phyloP scores from a whole-genome alignment of 148 eudicot genomes.

The Rhododendron ovatum region DNA sequence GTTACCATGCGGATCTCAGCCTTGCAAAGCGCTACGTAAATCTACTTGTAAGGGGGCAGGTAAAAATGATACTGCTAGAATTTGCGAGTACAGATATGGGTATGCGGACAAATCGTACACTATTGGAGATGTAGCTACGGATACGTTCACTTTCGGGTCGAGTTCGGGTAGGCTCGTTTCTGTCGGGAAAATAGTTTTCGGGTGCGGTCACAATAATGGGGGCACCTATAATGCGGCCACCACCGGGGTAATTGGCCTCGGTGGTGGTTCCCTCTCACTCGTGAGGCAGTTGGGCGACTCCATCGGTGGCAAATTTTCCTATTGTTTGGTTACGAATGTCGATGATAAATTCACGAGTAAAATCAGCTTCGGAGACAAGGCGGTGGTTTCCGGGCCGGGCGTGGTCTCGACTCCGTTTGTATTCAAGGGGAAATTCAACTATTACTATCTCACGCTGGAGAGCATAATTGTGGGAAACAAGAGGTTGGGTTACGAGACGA shows the following conservation, averaged over 20 bases:
- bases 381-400: slow-evolving; percentile 30
- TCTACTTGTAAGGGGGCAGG: background rate
- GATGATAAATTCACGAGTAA: slow-evolving; percentile 19
- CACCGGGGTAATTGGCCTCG: slow-evolving; percentile 44
- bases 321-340: slow-evolving; percentile 24
- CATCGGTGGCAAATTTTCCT: slow-evolving; percentile 32
- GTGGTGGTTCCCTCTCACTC: slow-evolving; percentile 32
- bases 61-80: background rate
- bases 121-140: slow-evolving; percentile 27
- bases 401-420: slow-evolving; percentile 50
- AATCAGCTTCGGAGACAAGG: slow-evolving; percentile 46
- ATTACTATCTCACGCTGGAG: slow-evolving; percentile 46
- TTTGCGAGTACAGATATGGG: slow-evolving; percentile 22
- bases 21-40: slow-evolving; percentile 1
- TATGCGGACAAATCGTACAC: slow-evolving; percentile 35
- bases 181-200: slow-evolving; percentile 15
- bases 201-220: slow-evolving; percentile 25
- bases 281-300: slow-evolving; percentile 22
- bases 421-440: slow-evolving; percentile 11
- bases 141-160: slow-evolving; percentile 24
- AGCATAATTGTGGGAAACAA: slow-evolving; percentile 24
- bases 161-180: background rate
- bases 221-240: slow-evolving; percentile 21
- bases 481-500: background rate
- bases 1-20: slow-evolving; percentile 13